Evolutionary conservation across 2,329 filamentous ascomycete species (phyloP).

Genomic region (Helicocarpus griseus): DNA sequence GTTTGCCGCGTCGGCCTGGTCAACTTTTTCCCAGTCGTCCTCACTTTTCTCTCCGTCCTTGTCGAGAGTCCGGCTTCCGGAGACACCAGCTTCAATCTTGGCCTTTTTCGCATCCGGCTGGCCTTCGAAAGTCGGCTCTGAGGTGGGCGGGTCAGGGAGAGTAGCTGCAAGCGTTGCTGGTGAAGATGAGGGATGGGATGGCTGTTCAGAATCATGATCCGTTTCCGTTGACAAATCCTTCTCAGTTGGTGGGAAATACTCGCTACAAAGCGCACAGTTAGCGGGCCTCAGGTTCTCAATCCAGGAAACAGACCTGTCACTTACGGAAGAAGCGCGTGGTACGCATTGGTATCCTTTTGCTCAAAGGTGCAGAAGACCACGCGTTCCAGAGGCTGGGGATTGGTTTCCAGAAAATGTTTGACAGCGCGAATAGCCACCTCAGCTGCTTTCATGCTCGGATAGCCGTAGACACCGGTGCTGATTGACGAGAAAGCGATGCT

Average conservation of each 20-base stretch:
- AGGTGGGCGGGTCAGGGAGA: slow-evolving; percentile 41
- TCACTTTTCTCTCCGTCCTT: slow-evolving; percentile 22
- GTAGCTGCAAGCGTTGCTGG: slow-evolving; percentile 28
- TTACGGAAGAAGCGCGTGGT: slow-evolving; percentile 63
- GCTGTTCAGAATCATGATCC: slow-evolving; percentile 11
- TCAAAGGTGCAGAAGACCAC: slow-evolving; percentile 82
- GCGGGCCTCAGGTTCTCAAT: not conserved
- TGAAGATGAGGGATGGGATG: slow-evolving; percentile 16
- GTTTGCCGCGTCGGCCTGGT: slow-evolving; percentile 18
- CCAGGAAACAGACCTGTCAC: slow-evolving; percentile 27
- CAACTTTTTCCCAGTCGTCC: slow-evolving; percentile 33
- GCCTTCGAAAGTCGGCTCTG: slow-evolving; percentile 35
- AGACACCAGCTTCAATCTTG: slow-evolving; percentile 24
- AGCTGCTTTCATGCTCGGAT: slow-evolving; percentile 65
- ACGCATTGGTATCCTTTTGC: slow-evolving; percentile 65
- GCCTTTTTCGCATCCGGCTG: slow-evolving; percentile 40
- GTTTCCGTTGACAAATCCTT: slow-evolving; percentile 19
- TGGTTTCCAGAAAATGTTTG: slow-evolving; percentile 40
- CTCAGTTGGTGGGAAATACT: slow-evolving; percentile 41
- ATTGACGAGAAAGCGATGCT: slow-evolving; percentile 75
- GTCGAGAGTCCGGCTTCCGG: not conserved
- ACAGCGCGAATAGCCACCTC: slow-evolving; percentile 57
- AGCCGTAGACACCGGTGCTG: slow-evolving; percentile 85
- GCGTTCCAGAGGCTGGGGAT: slow-evolving; percentile 48
- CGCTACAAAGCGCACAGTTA: slow-evolving; percentile 22